Evolutionary conservation across 345 rosid species (phyloP).

Genomic region (Eucalyptus sideroxylon): DNA sequence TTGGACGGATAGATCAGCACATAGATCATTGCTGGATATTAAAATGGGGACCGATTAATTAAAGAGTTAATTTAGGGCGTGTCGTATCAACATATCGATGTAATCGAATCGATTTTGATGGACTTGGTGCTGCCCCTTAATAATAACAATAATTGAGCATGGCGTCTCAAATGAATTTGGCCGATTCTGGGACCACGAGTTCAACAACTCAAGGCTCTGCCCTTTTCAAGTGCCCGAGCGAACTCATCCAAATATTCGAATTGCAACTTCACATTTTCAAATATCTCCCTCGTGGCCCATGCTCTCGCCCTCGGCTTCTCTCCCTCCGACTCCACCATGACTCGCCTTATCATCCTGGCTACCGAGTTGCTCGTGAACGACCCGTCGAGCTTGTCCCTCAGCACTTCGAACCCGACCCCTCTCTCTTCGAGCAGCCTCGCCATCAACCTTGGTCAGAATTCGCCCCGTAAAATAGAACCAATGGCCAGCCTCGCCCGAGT

Average conservation of each 20-base stretch:
- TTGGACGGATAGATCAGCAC: no score
- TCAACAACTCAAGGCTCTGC: no score
- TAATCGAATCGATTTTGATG: no score
- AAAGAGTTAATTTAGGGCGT: no score
- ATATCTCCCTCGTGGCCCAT: neutral
- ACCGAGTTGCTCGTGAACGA: neutral
- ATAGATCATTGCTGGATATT: no score
- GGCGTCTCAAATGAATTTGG: no score
- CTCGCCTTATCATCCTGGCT: neutral
- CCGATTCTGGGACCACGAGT: no score
- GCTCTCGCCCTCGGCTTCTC: neutral
- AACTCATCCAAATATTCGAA: neutral
- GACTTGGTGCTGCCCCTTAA: no score
- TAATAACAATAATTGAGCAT: no score
- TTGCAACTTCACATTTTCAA: neutral
- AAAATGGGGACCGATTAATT: no score
- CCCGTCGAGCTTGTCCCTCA: neutral
- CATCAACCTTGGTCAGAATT: neutral
- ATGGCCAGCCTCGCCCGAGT: neutral
- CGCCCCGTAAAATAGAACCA: neutral
- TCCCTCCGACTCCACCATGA: neutral
- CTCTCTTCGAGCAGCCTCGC: neutral
- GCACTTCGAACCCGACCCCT: neutral
- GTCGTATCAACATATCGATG: no score
- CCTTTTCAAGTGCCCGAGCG: no score